These are phyloP conservation scores for Rutidosis leptorrhynchoides DNA, from an alignment of 129 eudicot species.

Conservation along the genomic window DNA sequence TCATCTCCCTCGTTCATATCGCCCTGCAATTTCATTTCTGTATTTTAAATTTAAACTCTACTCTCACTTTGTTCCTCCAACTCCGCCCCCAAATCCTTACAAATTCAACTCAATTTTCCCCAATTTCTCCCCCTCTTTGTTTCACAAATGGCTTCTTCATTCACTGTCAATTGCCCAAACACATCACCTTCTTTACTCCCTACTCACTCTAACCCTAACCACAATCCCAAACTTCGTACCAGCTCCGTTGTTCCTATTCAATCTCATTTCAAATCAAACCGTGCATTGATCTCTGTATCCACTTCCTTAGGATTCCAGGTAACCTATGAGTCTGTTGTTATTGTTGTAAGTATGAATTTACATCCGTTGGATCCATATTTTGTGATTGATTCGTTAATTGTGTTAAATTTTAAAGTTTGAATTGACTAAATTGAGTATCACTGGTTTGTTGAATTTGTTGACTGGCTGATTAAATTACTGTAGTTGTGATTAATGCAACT, in stretches of 20 bases:
- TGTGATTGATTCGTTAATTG: not conserved
- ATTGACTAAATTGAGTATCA: slow-evolving; percentile 1
- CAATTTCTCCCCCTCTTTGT: not conserved
- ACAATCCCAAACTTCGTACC: slow-evolving; percentile 22
- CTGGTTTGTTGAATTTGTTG: not conserved
- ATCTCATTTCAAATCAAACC: slow-evolving; percentile 35
- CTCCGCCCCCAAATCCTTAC: slow-evolving; percentile 6
- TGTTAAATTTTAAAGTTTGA: not conserved
- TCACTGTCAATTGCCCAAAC: slow-evolving; percentile 61
- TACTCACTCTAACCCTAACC: slow-evolving; percentile 35
- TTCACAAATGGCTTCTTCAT: slow-evolving; percentile 57
- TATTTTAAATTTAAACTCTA: not conserved
- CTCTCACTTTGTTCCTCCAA: not conserved
- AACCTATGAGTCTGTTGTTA: not conserved
- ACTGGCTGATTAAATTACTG: not conserved
- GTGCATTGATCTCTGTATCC: slow-evolving; percentile 37
- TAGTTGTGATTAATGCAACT: not conserved
- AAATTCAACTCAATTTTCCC: not conserved
- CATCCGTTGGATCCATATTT: not conserved
- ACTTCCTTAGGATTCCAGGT: slow-evolving; percentile 43
- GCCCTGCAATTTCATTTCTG: no score
- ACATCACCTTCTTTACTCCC: slow-evolving; percentile 33
- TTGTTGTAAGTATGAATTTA: not conserved
- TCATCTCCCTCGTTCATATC: not conserved
- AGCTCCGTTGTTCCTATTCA: slow-evolving; percentile 27